These are phyloP conservation scores for Sporothrix curviconia DNA, from an alignment of 2,329 filamentous ascomycete genomes.

Conservation along the genomic window DNA sequence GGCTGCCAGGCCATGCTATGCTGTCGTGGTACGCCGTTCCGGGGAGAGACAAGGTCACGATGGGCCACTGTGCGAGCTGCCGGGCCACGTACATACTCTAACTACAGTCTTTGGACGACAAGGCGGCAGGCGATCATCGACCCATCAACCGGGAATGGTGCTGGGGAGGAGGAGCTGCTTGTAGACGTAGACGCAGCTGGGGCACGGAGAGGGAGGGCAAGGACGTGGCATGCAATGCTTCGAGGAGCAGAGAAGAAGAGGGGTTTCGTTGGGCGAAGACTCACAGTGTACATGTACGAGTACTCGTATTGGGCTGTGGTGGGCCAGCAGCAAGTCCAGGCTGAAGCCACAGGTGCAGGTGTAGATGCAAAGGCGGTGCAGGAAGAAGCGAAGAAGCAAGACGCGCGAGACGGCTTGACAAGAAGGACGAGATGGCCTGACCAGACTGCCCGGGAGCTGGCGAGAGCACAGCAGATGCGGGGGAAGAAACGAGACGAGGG, in stretches of 20 bases:
- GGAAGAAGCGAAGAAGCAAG: too few relatives aligned
- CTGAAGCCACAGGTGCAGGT: constrained; percentile 11
- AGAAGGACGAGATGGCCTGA: too few relatives aligned
- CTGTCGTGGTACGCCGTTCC: too few relatives aligned
- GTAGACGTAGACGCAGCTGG: neutral
- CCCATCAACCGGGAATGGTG: neutral
- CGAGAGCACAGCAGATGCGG: neutral
- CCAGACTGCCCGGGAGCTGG: neutral
- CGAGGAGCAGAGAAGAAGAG: neutral
- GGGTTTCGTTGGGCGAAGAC: neutral
- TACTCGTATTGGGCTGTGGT: constrained; percentile 6
- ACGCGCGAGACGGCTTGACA: too few relatives aligned
- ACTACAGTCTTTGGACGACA: constrained; percentile 1
- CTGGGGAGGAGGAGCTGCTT: neutral
- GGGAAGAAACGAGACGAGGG: too few relatives aligned
- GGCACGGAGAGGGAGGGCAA: neutral
- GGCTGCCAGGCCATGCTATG: neutral
- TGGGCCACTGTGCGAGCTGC: neutral
- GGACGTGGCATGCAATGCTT: too few relatives aligned
- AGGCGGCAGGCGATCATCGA: neutral
- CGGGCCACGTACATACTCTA: too few relatives aligned
- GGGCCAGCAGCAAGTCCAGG: constrained; percentile 13
- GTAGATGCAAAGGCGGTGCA: neutral
- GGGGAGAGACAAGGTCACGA: constrained; percentile 1
- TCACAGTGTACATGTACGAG: neutral